Conservation (phyloP, 2,329 filamentous ascomycete species). For the Colletotrichum liaoningense region DNA sequence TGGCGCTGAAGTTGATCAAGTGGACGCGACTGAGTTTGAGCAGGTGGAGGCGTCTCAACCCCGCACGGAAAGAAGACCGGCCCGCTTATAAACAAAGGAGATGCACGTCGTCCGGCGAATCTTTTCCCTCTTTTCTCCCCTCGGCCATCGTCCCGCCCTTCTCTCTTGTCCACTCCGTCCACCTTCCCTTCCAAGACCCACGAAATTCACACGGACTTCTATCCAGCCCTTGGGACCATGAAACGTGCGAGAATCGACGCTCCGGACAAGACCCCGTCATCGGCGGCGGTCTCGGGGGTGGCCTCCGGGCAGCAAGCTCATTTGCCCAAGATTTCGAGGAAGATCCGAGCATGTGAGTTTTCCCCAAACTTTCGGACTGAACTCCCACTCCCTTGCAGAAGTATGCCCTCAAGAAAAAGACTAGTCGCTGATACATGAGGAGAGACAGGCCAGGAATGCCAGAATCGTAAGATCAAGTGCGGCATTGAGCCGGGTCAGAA, state of each 20-base stretch:
- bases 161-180: conserved; percentile 28
- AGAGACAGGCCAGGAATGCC: conserved; percentile 54
- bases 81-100: conserved; percentile 36
- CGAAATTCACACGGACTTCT: conserved; percentile 30
- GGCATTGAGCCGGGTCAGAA: conserved; percentile 57
- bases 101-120: conserved; percentile 6
- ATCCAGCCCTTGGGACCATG: conserved; percentile 22
- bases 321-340: conserved; percentile 45
- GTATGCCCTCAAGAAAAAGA: not conserved
- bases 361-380: not conserved
- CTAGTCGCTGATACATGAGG: conserved; percentile 1
- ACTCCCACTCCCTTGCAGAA: not conserved
- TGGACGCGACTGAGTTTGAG: conserved; percentile 11
- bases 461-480: conserved; percentile 67
- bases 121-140: conserved; percentile 29
- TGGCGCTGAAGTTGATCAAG: not conserved
- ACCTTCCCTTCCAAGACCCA: conserved; percentile 22
- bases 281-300: conserved; percentile 5
- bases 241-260: conserved; percentile 34
- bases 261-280: conserved; percentile 34
- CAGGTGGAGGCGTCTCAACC: conserved; percentile 16
- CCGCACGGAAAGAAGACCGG: conserved; percentile 36
- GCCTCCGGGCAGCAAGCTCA: conserved; percentile 23
- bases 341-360: conserved; percentile 46
- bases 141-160: conserved; percentile 34